Evolutionary conservation across 2,329 filamentous ascomycete genomes (phyloP).

Genomic region (Fusarium equiseti): DNA sequence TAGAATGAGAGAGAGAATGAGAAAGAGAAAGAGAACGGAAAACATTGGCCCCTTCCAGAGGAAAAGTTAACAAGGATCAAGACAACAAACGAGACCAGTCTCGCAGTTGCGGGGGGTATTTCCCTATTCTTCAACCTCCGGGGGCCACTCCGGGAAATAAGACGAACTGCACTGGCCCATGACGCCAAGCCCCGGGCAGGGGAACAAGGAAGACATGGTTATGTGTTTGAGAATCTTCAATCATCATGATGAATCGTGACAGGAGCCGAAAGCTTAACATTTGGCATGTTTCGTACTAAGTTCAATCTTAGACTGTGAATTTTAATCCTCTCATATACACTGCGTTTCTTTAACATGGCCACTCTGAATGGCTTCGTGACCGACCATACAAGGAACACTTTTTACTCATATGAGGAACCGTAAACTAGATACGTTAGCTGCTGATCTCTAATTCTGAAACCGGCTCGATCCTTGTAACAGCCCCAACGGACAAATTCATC

Average conservation of each 20-base stretch:
- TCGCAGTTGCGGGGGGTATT: slow-evolving; percentile 20
- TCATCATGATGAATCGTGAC: not conserved
- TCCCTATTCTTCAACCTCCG: slow-evolving; percentile 6
- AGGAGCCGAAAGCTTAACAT: not conserved
- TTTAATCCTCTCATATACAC: too few species aligned
- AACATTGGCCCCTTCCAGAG: slow-evolving; percentile 38
- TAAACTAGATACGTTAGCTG: slow-evolving; percentile 7
- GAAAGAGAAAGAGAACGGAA: slow-evolving; percentile 6
- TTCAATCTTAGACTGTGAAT: too few species aligned
- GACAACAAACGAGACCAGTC: slow-evolving; percentile 6
- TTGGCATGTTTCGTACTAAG: not conserved
- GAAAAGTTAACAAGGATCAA: slow-evolving; percentile 6
- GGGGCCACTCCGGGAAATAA: slow-evolving; percentile 30
- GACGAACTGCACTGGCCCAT: slow-evolving; percentile 29
- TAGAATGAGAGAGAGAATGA: slow-evolving; percentile 3
- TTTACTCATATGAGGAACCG: not conserved
- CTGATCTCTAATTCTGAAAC: slow-evolving; percentile 38
- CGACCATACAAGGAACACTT: not conserved
- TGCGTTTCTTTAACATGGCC: not conserved
- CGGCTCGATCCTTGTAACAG: slow-evolving; percentile 29
- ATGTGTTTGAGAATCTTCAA: slow-evolving; percentile 1
- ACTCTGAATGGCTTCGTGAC: slow-evolving; percentile 1
- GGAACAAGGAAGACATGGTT: slow-evolving; percentile 12
- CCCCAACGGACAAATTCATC: slow-evolving; percentile 14
- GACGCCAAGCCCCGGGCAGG: slow-evolving; percentile 39